Percentiles rank a stretch among this genome's conserved stretches.
Evolutionary conservation across 331 rosid genomes (phyloP).

Genomic region (Quercus lobata): DNA sequence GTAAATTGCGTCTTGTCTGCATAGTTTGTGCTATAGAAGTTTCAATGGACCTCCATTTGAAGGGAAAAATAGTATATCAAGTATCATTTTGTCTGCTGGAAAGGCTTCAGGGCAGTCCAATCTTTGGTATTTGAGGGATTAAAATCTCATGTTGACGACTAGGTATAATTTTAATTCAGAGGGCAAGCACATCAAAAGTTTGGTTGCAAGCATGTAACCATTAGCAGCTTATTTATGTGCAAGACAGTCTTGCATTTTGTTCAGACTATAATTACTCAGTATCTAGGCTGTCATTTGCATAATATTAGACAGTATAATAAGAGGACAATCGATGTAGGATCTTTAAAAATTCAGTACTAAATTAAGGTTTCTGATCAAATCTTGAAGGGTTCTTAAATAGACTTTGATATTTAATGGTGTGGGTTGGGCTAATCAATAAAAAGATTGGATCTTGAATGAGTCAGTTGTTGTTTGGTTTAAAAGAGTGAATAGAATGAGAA

Average conservation of each 20-base stretch:
- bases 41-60: neutral
- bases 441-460: too few species aligned
- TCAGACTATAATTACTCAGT: neutral
- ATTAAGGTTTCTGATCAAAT: too few species aligned
- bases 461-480: too few species aligned
- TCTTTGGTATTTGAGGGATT: neutral
- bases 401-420: too few species aligned
- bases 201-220: neutral
- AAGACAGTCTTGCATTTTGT: neutral
- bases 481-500: too few species aligned
- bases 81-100: neutral
- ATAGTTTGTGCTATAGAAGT: neutral
- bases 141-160: neutral
- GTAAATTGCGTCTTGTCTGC: neutral
- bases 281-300: neutral
- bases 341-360: too few species aligned
- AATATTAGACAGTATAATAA: neutral
- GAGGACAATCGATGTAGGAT: neutral
- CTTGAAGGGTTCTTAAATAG: too few species aligned
- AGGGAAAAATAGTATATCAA: neutral
- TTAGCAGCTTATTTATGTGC: neutral
- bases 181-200: neutral
- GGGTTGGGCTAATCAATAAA: too few species aligned
- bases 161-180: neutral
- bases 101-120: neutral